Conservation (phyloP, 1,284 basidiomycete species). For the Ustilago esculenta region DNA sequence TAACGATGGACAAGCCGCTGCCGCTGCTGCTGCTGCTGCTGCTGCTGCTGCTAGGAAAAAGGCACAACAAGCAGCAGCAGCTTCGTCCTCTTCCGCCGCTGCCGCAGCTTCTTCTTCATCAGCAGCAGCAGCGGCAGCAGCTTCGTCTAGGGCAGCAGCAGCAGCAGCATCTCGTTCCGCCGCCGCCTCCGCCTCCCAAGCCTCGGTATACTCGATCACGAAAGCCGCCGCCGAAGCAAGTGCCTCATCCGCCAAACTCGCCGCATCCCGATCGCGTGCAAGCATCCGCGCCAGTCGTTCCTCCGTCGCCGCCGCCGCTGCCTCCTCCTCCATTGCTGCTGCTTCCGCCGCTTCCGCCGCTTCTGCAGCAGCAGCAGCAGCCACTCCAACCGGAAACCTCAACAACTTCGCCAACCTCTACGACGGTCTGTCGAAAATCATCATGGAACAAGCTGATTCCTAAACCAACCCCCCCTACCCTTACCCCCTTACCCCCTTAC, state of each 20-base stretch:
- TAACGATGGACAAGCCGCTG: slow-evolving; percentile 1
- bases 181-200: slow-evolving; percentile 41
- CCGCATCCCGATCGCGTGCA: slow-evolving; percentile 28
- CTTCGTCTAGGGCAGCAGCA: slow-evolving; percentile 17
- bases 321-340: slow-evolving; percentile 22
- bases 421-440: slow-evolving; percentile 60
- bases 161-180: slow-evolving; percentile 43
- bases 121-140: slow-evolving; percentile 28
- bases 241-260: slow-evolving; percentile 28
- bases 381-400: slow-evolving; percentile 53
- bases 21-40: slow-evolving; percentile 22
- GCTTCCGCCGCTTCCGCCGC: slow-evolving; percentile 25
- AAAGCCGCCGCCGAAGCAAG: slow-evolving; percentile 44
- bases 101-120: slow-evolving; percentile 28
- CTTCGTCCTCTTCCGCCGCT: too few species aligned
- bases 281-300: slow-evolving; percentile 39
- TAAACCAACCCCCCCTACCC: not conserved
- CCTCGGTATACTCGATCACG: slow-evolving; percentile 43
- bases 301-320: slow-evolving; percentile 20
- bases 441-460: slow-evolving; percentile 44
- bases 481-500: not conserved
- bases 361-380: slow-evolving; percentile 33
- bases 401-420: slow-evolving; percentile 61
- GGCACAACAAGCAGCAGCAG: slow-evolving; percentile 24
- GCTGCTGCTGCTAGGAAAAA: slow-evolving; percentile 34